These are phyloP conservation scores for Eucalyptus cloeziana DNA, from an alignment of 345 rosid species.

Conservation along the genomic window DNA sequence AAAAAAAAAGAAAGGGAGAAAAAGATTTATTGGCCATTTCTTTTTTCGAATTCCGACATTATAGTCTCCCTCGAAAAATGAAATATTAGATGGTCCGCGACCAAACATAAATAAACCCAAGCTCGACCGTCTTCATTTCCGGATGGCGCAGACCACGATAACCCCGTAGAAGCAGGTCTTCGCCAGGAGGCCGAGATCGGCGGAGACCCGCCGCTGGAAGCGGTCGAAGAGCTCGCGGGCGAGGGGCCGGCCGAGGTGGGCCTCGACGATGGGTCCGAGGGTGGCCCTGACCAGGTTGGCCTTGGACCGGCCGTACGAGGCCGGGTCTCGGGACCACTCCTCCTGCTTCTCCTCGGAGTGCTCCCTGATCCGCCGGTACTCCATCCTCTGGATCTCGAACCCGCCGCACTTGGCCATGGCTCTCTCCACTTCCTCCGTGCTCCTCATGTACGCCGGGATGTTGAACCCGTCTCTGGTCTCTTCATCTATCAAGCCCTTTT, in stretches of 20 bases:
- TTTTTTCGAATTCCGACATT: background rate
- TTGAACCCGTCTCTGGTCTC: constrained; percentile 47
- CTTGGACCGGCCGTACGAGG: constrained; percentile 37
- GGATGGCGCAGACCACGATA: constrained; percentile 22
- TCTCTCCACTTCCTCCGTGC: constrained; percentile 37
- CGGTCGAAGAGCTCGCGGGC: constrained; percentile 29
- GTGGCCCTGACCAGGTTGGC: constrained; percentile 45
- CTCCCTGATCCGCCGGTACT: constrained; percentile 29
- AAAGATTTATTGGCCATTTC: background rate
- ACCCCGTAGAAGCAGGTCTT: constrained; percentile 42
- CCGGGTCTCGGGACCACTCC: constrained; percentile 40
- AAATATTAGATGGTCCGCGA: background rate
- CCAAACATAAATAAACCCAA: background rate
- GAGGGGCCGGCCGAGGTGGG: constrained; percentile 34
- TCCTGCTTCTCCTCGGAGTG: constrained; percentile 31
- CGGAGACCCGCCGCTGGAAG: constrained; percentile 23
- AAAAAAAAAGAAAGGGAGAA: background rate
- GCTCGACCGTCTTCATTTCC: constrained; percentile 1
- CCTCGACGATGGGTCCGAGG: constrained; percentile 33
- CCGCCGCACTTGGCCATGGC: constrained; percentile 34
- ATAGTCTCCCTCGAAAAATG: background rate
- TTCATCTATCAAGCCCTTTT: constrained; percentile 38
- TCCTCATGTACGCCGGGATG: constrained; percentile 56
- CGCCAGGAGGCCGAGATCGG: constrained; percentile 22
- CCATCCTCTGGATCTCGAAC: constrained; percentile 34